phyloP scores from a whole-genome alignment of 2,329 filamentous ascomycete species.

The Penicillium glabrum region DNA sequence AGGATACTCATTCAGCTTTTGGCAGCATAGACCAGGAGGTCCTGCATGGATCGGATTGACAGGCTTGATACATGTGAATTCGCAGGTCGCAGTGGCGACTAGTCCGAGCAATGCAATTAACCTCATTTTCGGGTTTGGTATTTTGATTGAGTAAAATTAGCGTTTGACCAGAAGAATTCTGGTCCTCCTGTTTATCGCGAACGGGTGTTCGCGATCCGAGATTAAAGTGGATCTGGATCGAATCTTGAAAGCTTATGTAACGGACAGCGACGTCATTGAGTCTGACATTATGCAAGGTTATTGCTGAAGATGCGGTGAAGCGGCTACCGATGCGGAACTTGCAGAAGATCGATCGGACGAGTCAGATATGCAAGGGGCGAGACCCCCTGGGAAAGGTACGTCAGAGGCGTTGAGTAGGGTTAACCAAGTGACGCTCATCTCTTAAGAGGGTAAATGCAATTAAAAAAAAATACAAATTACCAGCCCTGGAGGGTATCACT shows the following conservation, averaged over 20 bases:
- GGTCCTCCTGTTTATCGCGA: not conserved
- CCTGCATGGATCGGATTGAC: slow-evolving; percentile 10
- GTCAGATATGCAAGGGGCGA: not conserved
- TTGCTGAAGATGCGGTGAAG: not conserved
- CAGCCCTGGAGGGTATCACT: no score
- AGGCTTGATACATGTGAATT: slow-evolving; percentile 8
- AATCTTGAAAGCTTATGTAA: not conserved
- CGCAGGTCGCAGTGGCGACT: not conserved
- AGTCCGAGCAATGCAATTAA: not conserved
- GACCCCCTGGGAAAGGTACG: not conserved
- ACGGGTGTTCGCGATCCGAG: not conserved
- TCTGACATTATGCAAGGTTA: not conserved
- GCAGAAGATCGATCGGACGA: not conserved
- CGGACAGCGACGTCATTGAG: not conserved
- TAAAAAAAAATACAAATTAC: no score
- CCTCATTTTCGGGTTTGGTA: not conserved
- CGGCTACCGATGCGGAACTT: not conserved
- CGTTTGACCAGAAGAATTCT: no score
- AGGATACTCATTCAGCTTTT: slow-evolving; percentile 1
- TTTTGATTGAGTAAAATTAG: not conserved
- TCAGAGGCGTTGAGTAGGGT: not conserved
- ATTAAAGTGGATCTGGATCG: not conserved
- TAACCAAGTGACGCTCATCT: no score
- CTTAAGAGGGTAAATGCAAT: no score
- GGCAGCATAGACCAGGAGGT: slow-evolving; percentile 5